These are phyloP conservation scores for Thelonectria blattea DNA, from an alignment of 2,329 filamentous ascomycete genomes.

Conservation along the genomic window DNA sequence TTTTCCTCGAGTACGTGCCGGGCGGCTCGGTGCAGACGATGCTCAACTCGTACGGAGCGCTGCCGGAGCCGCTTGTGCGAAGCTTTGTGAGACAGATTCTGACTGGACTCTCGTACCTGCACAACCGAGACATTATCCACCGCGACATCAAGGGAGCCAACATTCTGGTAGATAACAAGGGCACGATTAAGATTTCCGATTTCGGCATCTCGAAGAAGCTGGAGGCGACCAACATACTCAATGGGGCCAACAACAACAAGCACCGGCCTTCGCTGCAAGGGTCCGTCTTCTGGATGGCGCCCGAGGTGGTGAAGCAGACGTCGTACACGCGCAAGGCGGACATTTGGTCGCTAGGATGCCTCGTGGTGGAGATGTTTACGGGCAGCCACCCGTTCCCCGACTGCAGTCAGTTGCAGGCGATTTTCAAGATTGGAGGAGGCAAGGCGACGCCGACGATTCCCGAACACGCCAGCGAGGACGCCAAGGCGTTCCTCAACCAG, in stretches of 20 bases:
- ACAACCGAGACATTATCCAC: slow-evolving; percentile 95
- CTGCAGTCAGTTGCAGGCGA: slow-evolving; percentile 95
- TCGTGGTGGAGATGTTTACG: slow-evolving; percentile 99
- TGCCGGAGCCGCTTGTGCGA: slow-evolving; percentile 90
- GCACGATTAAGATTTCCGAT: slow-evolving; percentile 98
- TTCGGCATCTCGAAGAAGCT: slow-evolving; percentile 99
- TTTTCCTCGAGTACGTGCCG: slow-evolving; percentile 99
- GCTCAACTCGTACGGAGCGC: slow-evolving; percentile 96
- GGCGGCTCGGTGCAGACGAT: slow-evolving; percentile 97
- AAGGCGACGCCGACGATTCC: slow-evolving; percentile 89
- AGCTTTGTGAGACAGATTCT: slow-evolving; percentile 98
- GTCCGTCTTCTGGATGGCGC: slow-evolving; percentile 99
- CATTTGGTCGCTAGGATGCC: slow-evolving; percentile 96
- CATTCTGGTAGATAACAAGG: slow-evolving; percentile 98
- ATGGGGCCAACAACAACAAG: slow-evolving; percentile 69
- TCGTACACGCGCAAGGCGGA: slow-evolving; percentile 98
- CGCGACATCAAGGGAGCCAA: slow-evolving; percentile 99
- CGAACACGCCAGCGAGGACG: slow-evolving; percentile 83
- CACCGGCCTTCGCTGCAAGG: slow-evolving; percentile 85
- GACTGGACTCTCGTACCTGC: slow-evolving; percentile 88
- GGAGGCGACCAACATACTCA: slow-evolving; percentile 85
- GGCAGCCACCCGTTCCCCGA: slow-evolving; percentile 95
- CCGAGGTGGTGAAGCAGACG: slow-evolving; percentile 96
- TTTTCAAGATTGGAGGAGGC: slow-evolving; percentile 95
- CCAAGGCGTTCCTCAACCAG: slow-evolving; percentile 79